These are phyloP conservation scores for Russula compacta DNA, from an alignment of 768 basidiomycete genomes.

Conservation along the genomic window DNA sequence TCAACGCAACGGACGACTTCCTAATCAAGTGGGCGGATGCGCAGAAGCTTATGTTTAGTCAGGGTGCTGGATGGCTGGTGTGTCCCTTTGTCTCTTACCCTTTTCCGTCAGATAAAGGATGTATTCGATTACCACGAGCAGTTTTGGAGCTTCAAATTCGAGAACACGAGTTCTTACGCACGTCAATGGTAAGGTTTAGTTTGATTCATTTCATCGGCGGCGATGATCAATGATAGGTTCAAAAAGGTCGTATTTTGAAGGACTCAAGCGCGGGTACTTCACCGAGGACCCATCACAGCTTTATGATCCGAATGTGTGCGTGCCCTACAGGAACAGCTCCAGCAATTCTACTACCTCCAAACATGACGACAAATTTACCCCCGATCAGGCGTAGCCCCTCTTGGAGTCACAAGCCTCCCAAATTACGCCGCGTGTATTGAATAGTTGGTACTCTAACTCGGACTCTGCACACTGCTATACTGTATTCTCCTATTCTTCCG, in stretches of 20 bases:
- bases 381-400: not conserved
- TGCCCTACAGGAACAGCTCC: conserved; percentile 30
- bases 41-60: conserved; percentile 55
- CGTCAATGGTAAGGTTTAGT: conserved; percentile 51
- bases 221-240: not conserved
- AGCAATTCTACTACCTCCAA: not conserved
- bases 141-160: conserved; percentile 74
- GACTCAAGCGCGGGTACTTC: conserved; percentile 47
- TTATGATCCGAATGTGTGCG: conserved; percentile 56
- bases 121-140: conserved; percentile 16
- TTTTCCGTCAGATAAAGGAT: not conserved
- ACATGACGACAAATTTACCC: not conserved
- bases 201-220: not conserved
- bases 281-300: conserved; percentile 51
- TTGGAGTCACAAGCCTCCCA: not conserved
- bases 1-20: conserved; percentile 52
- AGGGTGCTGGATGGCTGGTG: conserved; percentile 60
- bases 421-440: not conserved
- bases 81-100: conserved; percentile 22
- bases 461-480: not conserved
- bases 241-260: conserved; percentile 67
- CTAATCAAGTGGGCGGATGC: conserved; percentile 64
- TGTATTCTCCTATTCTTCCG: not conserved
- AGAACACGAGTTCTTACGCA: conserved; percentile 42
- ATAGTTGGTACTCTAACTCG: not conserved